phyloP scores from a whole-genome alignment of 768 basidiomycete genomes.

The Polyporus arcularius region DNA sequence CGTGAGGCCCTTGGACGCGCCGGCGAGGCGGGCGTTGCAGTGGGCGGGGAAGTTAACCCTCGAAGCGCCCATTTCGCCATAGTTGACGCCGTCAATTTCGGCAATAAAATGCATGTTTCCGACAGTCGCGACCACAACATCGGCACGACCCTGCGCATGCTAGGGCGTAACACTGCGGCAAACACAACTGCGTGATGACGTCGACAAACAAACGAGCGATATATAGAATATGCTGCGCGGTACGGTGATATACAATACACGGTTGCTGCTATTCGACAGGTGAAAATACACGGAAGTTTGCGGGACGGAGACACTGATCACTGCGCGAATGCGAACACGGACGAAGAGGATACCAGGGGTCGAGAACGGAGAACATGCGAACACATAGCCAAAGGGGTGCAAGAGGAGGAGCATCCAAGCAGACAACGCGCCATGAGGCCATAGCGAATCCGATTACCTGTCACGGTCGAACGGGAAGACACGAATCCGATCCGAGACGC shows the following conservation, averaged over 20 bases:
- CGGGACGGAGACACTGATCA: too few species aligned
- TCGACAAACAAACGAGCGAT: not conserved
- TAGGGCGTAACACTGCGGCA: too few species aligned
- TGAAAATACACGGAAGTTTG: conserved; percentile 11
- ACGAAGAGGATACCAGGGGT: conserved; percentile 2
- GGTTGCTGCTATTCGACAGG: conserved; percentile 14
- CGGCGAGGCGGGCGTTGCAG: not conserved
- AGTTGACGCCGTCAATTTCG: conserved; percentile 2
- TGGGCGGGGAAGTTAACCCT: conserved; percentile 4
- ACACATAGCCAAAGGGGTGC: conserved; percentile 4
- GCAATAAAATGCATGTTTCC: not conserved
- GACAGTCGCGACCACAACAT: not conserved
- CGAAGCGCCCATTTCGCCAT: not conserved
- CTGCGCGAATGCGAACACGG: not conserved
- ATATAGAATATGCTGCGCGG: not conserved
- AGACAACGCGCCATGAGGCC: not conserved
- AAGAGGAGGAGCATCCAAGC: not conserved
- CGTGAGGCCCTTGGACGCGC: conserved; percentile 9
- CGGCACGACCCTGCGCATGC: too few species aligned
- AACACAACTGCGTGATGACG: too few species aligned
- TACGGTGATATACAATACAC: not conserved
- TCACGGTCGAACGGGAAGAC: not conserved
- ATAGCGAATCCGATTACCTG: conserved; percentile 7
- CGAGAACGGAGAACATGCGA: not conserved
- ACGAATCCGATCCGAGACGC: conserved; percentile 1